phyloP scores from a whole-genome alignment of 805 yeast genomes.

The Ogataea methylovora region DNA sequence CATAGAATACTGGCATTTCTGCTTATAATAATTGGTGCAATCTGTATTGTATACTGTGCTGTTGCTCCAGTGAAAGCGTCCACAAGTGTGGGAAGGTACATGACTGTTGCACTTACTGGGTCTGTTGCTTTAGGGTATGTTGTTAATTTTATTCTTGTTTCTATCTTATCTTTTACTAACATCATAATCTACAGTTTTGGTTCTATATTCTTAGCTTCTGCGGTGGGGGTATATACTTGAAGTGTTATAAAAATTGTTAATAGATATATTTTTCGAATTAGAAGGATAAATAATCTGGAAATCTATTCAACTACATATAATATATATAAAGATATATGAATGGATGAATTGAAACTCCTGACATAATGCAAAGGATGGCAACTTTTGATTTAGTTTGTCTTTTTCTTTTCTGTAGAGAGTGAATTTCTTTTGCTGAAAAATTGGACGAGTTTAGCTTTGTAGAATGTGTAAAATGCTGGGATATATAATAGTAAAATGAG shows the following conservation, averaged over 20 bases:
- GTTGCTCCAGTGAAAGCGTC: conserved; percentile 1
- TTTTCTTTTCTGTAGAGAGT: no score
- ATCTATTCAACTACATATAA: no score
- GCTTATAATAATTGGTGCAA: conserved; percentile 6
- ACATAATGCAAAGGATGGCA: no score
- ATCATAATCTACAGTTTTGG: conserved; percentile 16
- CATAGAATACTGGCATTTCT: conserved; percentile 12
- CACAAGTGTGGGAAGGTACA: conserved; percentile 5
- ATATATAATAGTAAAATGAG: conserved; percentile 10
- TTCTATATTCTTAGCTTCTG: conserved; percentile 19
- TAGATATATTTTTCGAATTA: background rate
- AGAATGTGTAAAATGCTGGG: conserved; percentile 16
- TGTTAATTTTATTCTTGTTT: conserved; percentile 5
- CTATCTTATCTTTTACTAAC: conserved; percentile 12
- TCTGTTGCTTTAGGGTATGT: conserved; percentile 14
- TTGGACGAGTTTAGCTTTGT: conserved; percentile 11
- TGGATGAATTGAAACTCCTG: no score
- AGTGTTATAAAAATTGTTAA: background rate
- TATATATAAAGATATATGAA: no score
- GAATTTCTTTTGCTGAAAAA: conserved; percentile 1
- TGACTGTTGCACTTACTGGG: conserved; percentile 11
- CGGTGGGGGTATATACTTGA: conserved; percentile 20
- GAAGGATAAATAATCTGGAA: background rate
- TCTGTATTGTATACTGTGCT: conserved; percentile 6
- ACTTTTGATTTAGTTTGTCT: no score